These are phyloP conservation scores for Crinitomyces ghanaensis DNA, from an alignment of 805 yeast species.

Conservation along the genomic window DNA sequence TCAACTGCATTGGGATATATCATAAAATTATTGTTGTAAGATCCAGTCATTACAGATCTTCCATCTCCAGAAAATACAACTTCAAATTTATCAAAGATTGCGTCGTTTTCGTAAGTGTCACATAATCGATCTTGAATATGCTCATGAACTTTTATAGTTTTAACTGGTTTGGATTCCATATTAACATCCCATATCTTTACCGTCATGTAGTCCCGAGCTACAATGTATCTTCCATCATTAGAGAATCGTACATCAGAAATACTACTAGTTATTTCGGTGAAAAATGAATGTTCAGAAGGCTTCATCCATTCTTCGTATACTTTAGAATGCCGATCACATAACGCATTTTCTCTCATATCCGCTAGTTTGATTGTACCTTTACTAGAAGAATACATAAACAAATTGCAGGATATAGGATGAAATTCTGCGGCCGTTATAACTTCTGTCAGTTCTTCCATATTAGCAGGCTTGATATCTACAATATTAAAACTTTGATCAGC, in stretches of 20 bases:
- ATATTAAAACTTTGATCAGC: slow-evolving; percentile 94
- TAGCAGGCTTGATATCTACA: slow-evolving; percentile 94
- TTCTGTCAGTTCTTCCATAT: slow-evolving; percentile 98
- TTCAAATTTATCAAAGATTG: slow-evolving; percentile 96
- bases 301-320: slow-evolving; percentile 87
- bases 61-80: slow-evolving; percentile 92
- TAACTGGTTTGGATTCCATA: slow-evolving; percentile 91
- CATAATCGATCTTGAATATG: slow-evolving; percentile 86
- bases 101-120: slow-evolving; percentile 97
- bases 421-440: slow-evolving; percentile 95
- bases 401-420: slow-evolving; percentile 85
- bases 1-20: slow-evolving; percentile 71
- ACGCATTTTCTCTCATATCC: slow-evolving; percentile 91
- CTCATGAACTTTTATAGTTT: slow-evolving; percentile 92
- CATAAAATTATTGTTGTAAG: slow-evolving; percentile 94
- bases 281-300: slow-evolving; percentile 86
- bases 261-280: slow-evolving; percentile 91
- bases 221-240: slow-evolving; percentile 86
- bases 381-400: slow-evolving; percentile 89
- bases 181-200: slow-evolving; percentile 97
- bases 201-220: slow-evolving; percentile 94
- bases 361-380: slow-evolving; percentile 92
- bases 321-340: slow-evolving; percentile 79
- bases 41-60: slow-evolving; percentile 88
- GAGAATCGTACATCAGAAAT: slow-evolving; percentile 91